phyloP scores from a whole-genome alignment of 176 grass and related monocot genomes.

The Rhipidocladum racemiflorum region DNA sequence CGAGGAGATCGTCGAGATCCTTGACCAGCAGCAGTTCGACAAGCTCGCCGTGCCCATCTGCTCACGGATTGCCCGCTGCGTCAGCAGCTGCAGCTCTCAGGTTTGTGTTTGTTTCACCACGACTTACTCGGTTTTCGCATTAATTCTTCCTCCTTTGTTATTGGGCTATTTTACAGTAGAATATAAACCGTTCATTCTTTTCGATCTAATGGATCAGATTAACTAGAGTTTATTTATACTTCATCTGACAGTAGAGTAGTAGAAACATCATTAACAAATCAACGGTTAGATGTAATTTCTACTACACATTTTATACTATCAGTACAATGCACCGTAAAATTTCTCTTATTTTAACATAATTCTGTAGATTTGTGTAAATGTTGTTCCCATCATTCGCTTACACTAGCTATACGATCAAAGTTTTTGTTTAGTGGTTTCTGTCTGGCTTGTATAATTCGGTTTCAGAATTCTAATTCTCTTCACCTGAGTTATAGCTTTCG shows the following conservation, averaged over 20 bases:
- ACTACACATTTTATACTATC: too few species aligned
- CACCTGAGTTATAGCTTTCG: neutral
- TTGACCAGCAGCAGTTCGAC: slow-evolving; percentile 39
- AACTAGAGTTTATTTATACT: too few species aligned
- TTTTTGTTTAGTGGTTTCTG: neutral
- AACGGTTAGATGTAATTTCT: too few species aligned
- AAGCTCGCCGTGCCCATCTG: slow-evolving; percentile 59
- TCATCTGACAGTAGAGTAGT: too few species aligned
- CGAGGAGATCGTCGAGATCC: slow-evolving; percentile 56
- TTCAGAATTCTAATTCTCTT: neutral
- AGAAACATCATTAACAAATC: too few species aligned
- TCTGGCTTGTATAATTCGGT: neutral
- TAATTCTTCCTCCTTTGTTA: neutral
- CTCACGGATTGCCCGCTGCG: slow-evolving; percentile 55
- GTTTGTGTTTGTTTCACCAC: neutral
- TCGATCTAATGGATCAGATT: too few species aligned
- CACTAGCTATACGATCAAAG: neutral
- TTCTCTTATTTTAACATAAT: neutral
- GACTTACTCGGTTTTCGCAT: neutral
- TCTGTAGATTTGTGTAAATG: neutral
- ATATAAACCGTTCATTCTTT: too few species aligned
- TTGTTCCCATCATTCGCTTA: neutral
- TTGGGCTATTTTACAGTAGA: too few species aligned
- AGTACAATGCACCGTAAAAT: too few species aligned
- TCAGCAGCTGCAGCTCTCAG: slow-evolving; percentile 76